These are phyloP conservation scores for Anastatica hierochuntica DNA, from an alignment of 345 rosid genomes.

Conservation along the genomic window DNA sequence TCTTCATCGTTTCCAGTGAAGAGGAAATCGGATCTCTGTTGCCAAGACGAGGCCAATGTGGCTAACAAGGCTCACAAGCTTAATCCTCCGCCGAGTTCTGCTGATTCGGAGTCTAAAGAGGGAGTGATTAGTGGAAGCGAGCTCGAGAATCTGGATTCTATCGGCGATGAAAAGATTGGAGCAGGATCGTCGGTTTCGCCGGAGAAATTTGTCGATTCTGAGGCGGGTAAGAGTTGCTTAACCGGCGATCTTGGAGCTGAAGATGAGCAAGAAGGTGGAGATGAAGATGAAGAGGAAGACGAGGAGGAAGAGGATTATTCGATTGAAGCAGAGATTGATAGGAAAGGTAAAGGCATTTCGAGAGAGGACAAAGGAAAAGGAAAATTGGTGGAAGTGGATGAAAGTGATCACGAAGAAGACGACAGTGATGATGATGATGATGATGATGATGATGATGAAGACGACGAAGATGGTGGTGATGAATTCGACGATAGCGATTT, in stretches of 20 bases:
- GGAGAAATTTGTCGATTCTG: conserved; percentile 6
- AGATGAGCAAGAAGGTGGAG: conserved; percentile 8
- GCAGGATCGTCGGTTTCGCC: conserved; percentile 10
- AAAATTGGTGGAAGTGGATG: conserved; percentile 37
- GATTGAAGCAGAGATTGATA: conserved; percentile 30
- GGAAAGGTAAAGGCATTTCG: conserved; percentile 48
- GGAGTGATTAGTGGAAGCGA: not conserved
- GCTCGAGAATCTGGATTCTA: not conserved
- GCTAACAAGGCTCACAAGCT: conserved; percentile 39
- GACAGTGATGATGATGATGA: conserved; percentile 39
- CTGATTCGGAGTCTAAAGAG: conserved; percentile 12
- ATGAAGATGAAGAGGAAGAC: conserved; percentile 4
- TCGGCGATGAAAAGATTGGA: not conserved
- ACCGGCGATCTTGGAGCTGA: conserved; percentile 12
- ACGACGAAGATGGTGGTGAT: conserved; percentile 31
- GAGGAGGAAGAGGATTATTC: conserved; percentile 20
- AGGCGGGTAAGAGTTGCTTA: not conserved
- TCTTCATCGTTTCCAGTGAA: conserved; percentile 48
- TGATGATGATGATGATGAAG: conserved; percentile 38
- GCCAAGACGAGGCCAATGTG: conserved; percentile 20
- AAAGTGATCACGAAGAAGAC: conserved; percentile 32
- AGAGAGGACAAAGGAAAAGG: conserved; percentile 36
- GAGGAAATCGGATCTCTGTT: conserved; percentile 41
- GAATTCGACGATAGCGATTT: conserved; percentile 49
- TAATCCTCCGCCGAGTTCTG: conserved; percentile 8